Conservation (phyloP, 305 asterid genomes). For the Fraxinus albicans region DNA sequence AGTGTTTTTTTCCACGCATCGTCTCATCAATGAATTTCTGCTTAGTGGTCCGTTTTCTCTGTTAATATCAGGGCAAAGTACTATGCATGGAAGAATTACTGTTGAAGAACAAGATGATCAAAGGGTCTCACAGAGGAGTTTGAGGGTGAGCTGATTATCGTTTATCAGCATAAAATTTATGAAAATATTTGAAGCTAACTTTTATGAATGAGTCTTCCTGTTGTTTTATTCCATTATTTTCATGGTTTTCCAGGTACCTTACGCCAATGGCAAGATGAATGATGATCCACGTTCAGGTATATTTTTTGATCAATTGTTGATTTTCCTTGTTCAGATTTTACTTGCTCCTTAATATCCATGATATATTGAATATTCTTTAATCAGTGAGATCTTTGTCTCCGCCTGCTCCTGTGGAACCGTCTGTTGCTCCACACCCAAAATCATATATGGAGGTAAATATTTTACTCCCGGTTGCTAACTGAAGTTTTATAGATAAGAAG, state of each 20-base stretch:
- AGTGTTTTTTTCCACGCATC: neutral
- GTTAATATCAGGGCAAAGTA: conserved; percentile 55
- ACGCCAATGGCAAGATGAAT: conserved; percentile 67
- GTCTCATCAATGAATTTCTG: conserved; percentile 13
- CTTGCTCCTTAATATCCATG: neutral
- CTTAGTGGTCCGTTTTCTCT: conserved; percentile 22
- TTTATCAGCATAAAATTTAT: conserved; percentile 1
- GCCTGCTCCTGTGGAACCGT: conserved; percentile 64
- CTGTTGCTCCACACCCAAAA: conserved; percentile 77
- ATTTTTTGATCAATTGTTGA: conserved; percentile 14
- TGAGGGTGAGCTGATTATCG: conserved; percentile 52
- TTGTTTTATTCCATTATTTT: conserved; percentile 20
- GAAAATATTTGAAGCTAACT: neutral
- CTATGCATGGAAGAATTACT: conserved; percentile 36
- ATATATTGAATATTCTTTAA: conserved; percentile 23
- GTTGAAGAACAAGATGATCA: conserved; percentile 43
- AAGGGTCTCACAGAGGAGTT: conserved; percentile 42
- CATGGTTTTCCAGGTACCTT: conserved; percentile 63
- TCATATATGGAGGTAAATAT: conserved; percentile 81
- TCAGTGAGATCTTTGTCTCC: conserved; percentile 76
- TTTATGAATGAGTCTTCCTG: conserved; percentile 10
- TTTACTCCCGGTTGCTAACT: conserved; percentile 1
- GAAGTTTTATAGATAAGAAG: neutral
- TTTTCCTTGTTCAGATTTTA: neutral
- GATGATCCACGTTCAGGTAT: conserved; percentile 63